Base-by-base conservation (phyloP, 805 yeast species). In the Pichia exigua region DNA sequence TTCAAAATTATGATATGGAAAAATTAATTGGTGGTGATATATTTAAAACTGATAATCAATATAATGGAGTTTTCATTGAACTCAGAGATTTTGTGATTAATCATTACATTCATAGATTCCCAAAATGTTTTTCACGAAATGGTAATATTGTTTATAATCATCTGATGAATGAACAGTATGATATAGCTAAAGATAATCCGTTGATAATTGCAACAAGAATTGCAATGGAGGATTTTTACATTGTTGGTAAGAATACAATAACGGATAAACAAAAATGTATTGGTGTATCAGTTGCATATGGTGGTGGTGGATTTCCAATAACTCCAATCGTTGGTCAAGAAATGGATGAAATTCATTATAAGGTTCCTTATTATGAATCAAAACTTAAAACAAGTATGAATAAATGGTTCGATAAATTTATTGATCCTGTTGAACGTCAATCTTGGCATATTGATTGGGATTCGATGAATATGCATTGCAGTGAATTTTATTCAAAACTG, bases 361-460 rank as follows among this genome's bases (percentile, higher is more conserved):
- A 64, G 3, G 81, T 76, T 30, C 81, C 81, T 1, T 76, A 74
- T 59, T 76, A 76, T 55, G 66, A 74, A 51, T 72, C 68, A 27
- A 76, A 75, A 55, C 64, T 76, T 58, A 67, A 74, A 57, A 67
- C 56, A 47, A 74, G 78, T 6, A 76, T 76, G 81, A 76, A 74
- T 50, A 68, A 74, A 58, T 76, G 79, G 79, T 75, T 76, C 61
- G 67, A 57, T 20, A 69, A 68, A 46, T 69, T 72, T n/a, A 59
- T 56, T 35, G 69, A 68, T 17, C 76, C 78, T 0, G 79, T 74
- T 30, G 81, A 76, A 58, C 61, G 81, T 50, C 74, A 75, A 7
- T 67, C 77, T 21, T 75, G 79, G 78, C 76, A 76, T 57, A 67
- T 75, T 48, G 68, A 75, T 1, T 76, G 79, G 79, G 80, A 76